phyloP scores from a whole-genome alignment of 805 yeast species.

The Candida nitratophila region DNA sequence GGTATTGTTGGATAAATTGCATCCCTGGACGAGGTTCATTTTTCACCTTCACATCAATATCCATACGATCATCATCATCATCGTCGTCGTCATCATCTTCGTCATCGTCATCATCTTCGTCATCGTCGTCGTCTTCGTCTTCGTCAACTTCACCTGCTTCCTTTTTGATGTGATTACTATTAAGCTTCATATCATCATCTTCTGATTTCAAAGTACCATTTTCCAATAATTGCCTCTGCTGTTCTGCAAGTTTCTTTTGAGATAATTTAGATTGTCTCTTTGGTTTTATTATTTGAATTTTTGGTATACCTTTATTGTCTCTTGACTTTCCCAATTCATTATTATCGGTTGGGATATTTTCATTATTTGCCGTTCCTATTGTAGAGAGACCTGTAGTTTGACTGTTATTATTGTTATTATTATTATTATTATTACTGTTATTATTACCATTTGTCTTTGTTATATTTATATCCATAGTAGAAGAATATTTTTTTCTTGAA shows the following conservation, averaged over 20 bases:
- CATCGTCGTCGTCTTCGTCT: conserved; percentile 2
- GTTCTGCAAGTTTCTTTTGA: not conserved
- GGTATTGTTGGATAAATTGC: not conserved
- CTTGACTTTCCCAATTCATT: not conserved
- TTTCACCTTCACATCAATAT: conserved; percentile 2
- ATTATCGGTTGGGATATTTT: not conserved
- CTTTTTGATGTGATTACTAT: not conserved
- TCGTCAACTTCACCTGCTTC: not conserved
- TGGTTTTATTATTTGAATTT: not conserved
- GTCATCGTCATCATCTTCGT: conserved; percentile 11
- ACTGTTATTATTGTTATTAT: not conserved
- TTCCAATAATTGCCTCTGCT: not conserved
- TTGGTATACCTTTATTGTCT: too few species aligned
- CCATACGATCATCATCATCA: conserved; percentile 5
- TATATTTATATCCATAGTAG: not conserved
- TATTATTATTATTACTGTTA: not conserved
- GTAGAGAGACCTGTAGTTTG: not conserved
- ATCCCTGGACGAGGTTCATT: not conserved
- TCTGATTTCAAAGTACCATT: not conserved
- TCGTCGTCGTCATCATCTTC: conserved; percentile 19
- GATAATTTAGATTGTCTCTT: not conserved
- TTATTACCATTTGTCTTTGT: not conserved
- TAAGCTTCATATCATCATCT: not conserved
- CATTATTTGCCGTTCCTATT: not conserved
- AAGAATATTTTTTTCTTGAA: conserved; percentile 47